Conservation (phyloP, 768 basidiomycete genomes). For the Pleurotus cornucopiae region DNA sequence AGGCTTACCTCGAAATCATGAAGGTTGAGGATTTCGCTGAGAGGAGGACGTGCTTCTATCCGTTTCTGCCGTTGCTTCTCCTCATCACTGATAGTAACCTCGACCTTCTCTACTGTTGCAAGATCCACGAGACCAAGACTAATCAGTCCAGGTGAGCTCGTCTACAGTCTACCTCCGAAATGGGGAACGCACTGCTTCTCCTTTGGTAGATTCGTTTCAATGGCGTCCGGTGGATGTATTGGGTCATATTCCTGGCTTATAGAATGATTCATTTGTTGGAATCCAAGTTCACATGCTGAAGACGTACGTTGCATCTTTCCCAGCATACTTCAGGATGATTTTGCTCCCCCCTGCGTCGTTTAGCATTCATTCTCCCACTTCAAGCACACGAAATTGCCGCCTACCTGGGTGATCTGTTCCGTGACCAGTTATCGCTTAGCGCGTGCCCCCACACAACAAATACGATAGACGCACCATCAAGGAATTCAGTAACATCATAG, state of each 20-base stretch:
- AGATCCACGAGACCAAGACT: slow-evolving; percentile 73
- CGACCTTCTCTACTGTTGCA: slow-evolving; percentile 58
- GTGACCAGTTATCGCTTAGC: too few species aligned
- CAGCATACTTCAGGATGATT: slow-evolving; percentile 84
- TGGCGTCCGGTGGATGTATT: slow-evolving; percentile 83
- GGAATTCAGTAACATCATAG: slow-evolving; percentile 77
- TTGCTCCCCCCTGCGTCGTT: slow-evolving; percentile 59
- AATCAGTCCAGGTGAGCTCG: neutral
- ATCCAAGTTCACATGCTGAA: slow-evolving; percentile 10
- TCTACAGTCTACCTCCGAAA: neutral
- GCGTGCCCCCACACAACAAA: neutral
- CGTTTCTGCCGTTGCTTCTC: slow-evolving; percentile 69
- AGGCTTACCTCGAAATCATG: slow-evolving; percentile 86
- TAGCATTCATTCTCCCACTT: neutral
- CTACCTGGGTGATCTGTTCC: slow-evolving; percentile 4
- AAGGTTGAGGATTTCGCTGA: slow-evolving; percentile 80
- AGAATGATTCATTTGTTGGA: neutral
- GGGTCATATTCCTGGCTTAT: slow-evolving; percentile 75
- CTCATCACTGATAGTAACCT: slow-evolving; percentile 60
- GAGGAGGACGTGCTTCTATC: slow-evolving; percentile 58
- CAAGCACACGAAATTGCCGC: neutral
- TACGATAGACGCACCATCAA: slow-evolving; percentile 47
- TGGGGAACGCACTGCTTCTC: slow-evolving; percentile 67
- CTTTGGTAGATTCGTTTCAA: slow-evolving; percentile 68
- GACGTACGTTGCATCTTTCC: slow-evolving; percentile 81